These are phyloP conservation scores for Physocladia obscura DNA, from an alignment of 192 early-diverging fungal genomes.

Conservation along the genomic window DNA sequence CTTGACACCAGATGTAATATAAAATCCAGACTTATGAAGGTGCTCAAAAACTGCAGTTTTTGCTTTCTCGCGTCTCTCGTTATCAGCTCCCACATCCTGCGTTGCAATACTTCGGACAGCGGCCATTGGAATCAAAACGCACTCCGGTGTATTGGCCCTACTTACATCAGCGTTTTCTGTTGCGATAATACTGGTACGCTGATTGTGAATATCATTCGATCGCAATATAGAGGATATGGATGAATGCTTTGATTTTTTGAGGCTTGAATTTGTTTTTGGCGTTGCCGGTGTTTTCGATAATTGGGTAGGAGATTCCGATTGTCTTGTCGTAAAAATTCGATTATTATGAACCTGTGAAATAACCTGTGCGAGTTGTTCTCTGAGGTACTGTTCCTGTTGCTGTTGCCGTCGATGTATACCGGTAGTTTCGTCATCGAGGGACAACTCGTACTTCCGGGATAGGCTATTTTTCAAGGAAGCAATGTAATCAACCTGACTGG, in stretches of 20 bases:
- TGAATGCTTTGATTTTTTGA: neutral
- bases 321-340: too few species aligned
- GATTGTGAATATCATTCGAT: neutral
- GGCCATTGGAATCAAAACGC: neutral
- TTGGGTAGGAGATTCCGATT: too few species aligned
- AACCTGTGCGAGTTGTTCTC: too few species aligned
- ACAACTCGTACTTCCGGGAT: too few species aligned
- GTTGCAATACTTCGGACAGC: neutral
- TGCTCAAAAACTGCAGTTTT: slow-evolving; percentile 58
- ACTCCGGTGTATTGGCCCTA: neutral
- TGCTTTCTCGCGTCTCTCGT: slow-evolving; percentile 39
- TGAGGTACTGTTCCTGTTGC: neutral
- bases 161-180: neutral
- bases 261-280: too few species aligned
- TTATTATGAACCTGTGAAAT: too few species aligned
- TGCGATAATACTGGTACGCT: neutral
- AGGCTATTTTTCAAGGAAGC: too few species aligned
- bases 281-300: too few species aligned
- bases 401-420: neutral
- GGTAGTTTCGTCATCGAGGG: too few species aligned
- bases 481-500: neutral
- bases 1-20: slow-evolving; percentile 71
- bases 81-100: slow-evolving; percentile 18
- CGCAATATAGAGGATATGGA: too few species aligned
- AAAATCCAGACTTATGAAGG: slow-evolving; percentile 66